Evolutionary conservation across 2,329 filamentous ascomycete species (phyloP), one percentile per base, ranked within the genome.

Genomic region (Rhynchosporium secalis): DNA sequence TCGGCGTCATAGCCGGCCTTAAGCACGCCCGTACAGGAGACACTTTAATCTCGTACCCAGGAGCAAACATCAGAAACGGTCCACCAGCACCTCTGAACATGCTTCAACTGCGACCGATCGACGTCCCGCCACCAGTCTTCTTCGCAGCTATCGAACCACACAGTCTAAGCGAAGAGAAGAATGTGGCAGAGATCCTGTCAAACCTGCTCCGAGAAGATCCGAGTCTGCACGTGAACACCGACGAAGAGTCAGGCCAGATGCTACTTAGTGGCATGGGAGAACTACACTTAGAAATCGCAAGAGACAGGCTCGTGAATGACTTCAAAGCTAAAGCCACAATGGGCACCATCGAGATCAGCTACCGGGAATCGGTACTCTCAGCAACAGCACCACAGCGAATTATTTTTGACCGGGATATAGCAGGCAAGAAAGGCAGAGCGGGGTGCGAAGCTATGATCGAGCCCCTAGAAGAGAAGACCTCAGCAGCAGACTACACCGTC

Each of bases 241-340:
- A 98, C 70, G 86, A 94, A 65, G 95, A 97, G 74, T 93, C 91
- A 1, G 95, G 95, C 1, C 92, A 96, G 72, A 97, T 95, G 52
- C 88, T 96, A 38, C 82, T 99, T 0, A 93, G 93, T 58, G 95
- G 95, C 3, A 98, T 99, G 95, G 95, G 95, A 7, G 92, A 96
- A 71, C 83, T 99, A 33, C 95, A 99, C 75, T 82, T 99, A 0
- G 95, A 99, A 71, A 95, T 99, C 55, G 93, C 94, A 0, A 81
- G 92, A 56, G 91, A 98, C 75, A 86, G 93, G 48, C 84, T 99
- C 9, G 86, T 95, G 67, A 90, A 91, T 58, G 92, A 96, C 72
- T 88, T 97, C 77, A 96, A 95, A 74, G 92, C 80, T 75, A 96
- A 86, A 82, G 92, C 81, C 65, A 87, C 78, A 20, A 96, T 96